Evolutionary conservation across 108 stramenopile genomes (phyloP), one percentile per base, ranked within the genome.

Genomic region (Nitzschia palea): DNA sequence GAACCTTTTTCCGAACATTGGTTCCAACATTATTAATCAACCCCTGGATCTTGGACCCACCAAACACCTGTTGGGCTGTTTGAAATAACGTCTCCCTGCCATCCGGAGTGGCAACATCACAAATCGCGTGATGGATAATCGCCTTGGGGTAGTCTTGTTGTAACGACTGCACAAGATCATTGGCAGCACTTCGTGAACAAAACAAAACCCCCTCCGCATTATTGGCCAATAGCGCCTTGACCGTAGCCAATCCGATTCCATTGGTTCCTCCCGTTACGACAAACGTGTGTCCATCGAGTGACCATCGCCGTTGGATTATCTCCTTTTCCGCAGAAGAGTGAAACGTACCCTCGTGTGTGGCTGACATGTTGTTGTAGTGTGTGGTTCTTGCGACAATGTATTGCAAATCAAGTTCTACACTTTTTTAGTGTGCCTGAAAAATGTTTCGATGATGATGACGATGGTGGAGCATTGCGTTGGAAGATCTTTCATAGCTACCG

Each of bases 1-100:
- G 40, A 18, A 93, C 67, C 4, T 65, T 25, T 65, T 90, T 91
- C 17, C 94, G 83, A 35, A 91, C 68, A 60, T 89, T 95, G n/a
- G 56, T 74, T 20, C 96, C 96, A 2, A 97, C 94, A 67, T 97
- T 97, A 79, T 95, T 95, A 43, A 97, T 86, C n/a, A 97, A 78
- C 42, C 90, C 87, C 68, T 95, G 81, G 8, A 97, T 67, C 29
- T 64, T 71, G 3, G 23, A 30, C 0, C 44, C 44, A 52, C 54
- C 61, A 55, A 76, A 76, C 15, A 27, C 28, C 4, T 42, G 33
- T 36, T 62, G 77, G 42, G 59, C 52, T n/a, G 77, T 62, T 17
- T 71, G 32, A 0, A 77, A 34, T 32, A 87, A 55, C 0, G 20
- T 36, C 31, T 57, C 40, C 44, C 90, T 74, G 26, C 90, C 93